phyloP scores from a whole-genome alignment of 192 early-diverging fungal species.

The Coemansia sp. region DNA sequence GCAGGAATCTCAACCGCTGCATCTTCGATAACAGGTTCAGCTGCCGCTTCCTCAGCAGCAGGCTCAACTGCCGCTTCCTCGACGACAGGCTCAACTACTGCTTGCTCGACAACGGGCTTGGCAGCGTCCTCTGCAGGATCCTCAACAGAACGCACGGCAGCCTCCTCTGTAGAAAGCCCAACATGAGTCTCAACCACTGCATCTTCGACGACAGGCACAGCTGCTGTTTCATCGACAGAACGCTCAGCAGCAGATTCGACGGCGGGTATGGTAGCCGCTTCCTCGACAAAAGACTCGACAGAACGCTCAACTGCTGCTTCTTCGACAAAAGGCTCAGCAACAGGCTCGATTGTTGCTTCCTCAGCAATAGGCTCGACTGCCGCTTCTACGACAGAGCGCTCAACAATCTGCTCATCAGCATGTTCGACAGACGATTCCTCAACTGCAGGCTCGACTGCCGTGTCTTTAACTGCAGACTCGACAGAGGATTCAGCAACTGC shows the following conservation, averaged over 20 bases:
- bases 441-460: no score
- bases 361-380: background rate
- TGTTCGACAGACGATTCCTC: no score
- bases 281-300: no score
- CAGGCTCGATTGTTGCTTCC: background rate
- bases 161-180: background rate
- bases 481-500: background rate
- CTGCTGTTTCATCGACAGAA: background rate
- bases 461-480: background rate
- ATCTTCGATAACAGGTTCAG: background rate
- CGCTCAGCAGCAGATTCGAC: no score
- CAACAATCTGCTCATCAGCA: no score
- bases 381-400: no score
- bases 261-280: no score
- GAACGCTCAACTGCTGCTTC: background rate
- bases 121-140: background rate
- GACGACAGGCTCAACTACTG: background rate
- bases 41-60: background rate
- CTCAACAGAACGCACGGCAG: background rate
- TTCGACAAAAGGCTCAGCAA: background rate
- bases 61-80: background rate
- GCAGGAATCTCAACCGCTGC: background rate
- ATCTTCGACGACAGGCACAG: background rate
- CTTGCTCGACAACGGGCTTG: background rate
- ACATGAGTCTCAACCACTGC: background rate